Percentiles rank a stretch among this genome's conserved stretches.
Conservation (phyloP, 768 basidiomycete species). For the Trichaptum fuscoviolaceum region DNA sequence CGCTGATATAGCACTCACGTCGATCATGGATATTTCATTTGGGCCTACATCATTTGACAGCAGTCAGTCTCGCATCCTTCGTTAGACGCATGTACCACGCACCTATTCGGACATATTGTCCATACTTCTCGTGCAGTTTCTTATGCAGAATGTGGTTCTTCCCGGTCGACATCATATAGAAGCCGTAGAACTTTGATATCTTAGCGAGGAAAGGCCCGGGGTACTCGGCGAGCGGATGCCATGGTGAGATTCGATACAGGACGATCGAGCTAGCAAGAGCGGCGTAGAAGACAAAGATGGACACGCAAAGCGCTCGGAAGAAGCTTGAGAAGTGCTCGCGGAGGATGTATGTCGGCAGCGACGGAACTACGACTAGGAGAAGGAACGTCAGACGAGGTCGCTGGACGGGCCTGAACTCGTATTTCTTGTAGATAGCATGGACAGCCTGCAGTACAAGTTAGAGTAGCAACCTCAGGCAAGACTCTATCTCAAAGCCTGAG, state of each 20-base stretch:
- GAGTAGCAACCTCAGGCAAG: not conserved
- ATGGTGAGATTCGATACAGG: constrained; percentile 44
- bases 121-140: constrained; percentile 49
- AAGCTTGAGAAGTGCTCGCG: not conserved
- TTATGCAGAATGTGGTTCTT: constrained; percentile 42
- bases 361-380: not conserved
- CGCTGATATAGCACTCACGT: constrained; percentile 36
- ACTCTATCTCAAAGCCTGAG: not conserved
- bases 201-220: constrained; percentile 44
- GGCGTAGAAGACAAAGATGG: constrained; percentile 23
- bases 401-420: not conserved
- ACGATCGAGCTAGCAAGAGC: constrained; percentile 22
- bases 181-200: constrained; percentile 37
- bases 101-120: constrained; percentile 55
- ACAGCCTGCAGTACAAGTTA: not conserved
- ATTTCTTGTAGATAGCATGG: not conserved
- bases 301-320: constrained; percentile 6
- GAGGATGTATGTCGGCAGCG: not conserved
- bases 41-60: constrained; percentile 35
- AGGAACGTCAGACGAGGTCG: not conserved
- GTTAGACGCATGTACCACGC: not conserved
- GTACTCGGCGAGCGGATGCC: constrained; percentile 46
- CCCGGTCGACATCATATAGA: constrained; percentile 31
- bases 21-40: constrained; percentile 51
- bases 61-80: constrained; percentile 9